Evolutionary conservation across 495 filamentous ascomycete genomes (phyloP).

Genomic region (Penicillium canescens): DNA sequence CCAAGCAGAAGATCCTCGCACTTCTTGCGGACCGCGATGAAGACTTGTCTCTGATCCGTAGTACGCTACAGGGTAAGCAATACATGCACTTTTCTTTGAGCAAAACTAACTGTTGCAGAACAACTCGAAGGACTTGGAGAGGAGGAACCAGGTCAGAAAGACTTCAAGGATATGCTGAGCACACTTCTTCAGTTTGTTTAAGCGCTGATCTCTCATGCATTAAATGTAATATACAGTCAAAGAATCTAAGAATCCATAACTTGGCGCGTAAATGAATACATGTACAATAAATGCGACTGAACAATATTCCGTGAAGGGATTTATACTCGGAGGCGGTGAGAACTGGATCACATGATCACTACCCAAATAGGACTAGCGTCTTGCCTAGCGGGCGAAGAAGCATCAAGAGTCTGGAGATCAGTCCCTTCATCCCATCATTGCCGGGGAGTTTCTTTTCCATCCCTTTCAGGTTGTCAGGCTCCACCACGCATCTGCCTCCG

Average conservation of each 20-base stretch:
- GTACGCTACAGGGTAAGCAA: conserved; percentile 66
- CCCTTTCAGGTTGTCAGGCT: conserved; percentile 13
- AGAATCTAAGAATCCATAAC: not conserved
- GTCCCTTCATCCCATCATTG: conserved; percentile 26
- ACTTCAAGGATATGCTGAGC: conserved; percentile 68
- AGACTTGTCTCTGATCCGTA: conserved; percentile 56
- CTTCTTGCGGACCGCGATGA: conserved; percentile 70
- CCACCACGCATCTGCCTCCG: conserved; percentile 7
- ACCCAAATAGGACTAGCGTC: conserved; percentile 17
- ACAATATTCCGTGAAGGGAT: not conserved
- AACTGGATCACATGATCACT: conserved; percentile 1
- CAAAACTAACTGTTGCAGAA: conserved; percentile 38
- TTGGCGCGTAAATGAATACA: not conserved
- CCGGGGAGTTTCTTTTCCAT: conserved; percentile 23
- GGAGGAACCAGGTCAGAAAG: conserved; percentile 56
- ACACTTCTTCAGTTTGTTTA: conserved; percentile 64
- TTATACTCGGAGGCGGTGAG: conserved; percentile 7
- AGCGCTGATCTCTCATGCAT: not conserved
- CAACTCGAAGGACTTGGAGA: conserved; percentile 64
- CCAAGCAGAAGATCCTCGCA: conserved; percentile 62
- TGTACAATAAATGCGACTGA: too few relatives aligned
- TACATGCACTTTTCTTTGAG: not conserved
- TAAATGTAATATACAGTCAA: conserved; percentile 9
- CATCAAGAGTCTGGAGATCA: conserved; percentile 30
- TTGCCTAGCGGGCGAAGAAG: conserved; percentile 16